phyloP scores from a whole-genome alignment of 2,329 filamentous ascomycete genomes.

The Gaeumannomyces tritici region DNA sequence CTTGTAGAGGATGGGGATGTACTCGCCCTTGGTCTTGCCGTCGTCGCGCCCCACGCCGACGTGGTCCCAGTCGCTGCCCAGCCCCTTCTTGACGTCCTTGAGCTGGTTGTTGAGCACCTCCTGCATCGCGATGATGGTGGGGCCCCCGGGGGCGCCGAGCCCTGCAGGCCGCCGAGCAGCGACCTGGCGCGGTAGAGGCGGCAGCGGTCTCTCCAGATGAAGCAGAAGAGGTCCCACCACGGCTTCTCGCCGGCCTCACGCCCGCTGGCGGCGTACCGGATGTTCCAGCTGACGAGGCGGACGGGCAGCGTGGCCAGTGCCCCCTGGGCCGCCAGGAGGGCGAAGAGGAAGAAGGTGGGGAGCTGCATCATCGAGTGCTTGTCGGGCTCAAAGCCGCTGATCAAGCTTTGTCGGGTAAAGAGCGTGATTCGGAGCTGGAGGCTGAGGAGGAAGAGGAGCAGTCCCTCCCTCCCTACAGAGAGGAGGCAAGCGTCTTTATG shows the following conservation, averaged over 20 bases:
- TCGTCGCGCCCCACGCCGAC: slow-evolving; percentile 50
- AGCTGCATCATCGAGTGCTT: not conserved
- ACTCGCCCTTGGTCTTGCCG: slow-evolving; percentile 52
- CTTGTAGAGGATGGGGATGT: slow-evolving; percentile 58
- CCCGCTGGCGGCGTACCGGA: slow-evolving; percentile 32
- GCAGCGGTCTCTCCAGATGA: slow-evolving; percentile 24
- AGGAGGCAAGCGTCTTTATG: not conserved
- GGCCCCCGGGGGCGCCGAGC: not conserved
- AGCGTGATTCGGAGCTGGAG: too few relatives aligned
- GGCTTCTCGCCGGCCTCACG: slow-evolving; percentile 28
- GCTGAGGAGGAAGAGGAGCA: not conserved
- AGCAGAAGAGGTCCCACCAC: slow-evolving; percentile 28
- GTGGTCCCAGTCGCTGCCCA: slow-evolving; percentile 31
- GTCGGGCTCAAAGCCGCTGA: too few relatives aligned
- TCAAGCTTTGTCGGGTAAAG: too few relatives aligned
- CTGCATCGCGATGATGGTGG: slow-evolving; percentile 30
- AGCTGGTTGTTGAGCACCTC: slow-evolving; percentile 24
- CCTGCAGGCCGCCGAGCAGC: slow-evolving; percentile 34
- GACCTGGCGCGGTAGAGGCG: slow-evolving; percentile 19
- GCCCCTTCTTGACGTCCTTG: not conserved
- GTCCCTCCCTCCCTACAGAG: not conserved
- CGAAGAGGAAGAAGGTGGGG: not conserved
- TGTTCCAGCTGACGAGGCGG: slow-evolving; percentile 36
- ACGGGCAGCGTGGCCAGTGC: slow-evolving; percentile 11
- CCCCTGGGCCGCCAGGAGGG: not conserved